These are phyloP conservation scores for Blastobotrys apis DNA, from an alignment of 1,139 yeast genomes.

Conservation along the genomic window DNA sequence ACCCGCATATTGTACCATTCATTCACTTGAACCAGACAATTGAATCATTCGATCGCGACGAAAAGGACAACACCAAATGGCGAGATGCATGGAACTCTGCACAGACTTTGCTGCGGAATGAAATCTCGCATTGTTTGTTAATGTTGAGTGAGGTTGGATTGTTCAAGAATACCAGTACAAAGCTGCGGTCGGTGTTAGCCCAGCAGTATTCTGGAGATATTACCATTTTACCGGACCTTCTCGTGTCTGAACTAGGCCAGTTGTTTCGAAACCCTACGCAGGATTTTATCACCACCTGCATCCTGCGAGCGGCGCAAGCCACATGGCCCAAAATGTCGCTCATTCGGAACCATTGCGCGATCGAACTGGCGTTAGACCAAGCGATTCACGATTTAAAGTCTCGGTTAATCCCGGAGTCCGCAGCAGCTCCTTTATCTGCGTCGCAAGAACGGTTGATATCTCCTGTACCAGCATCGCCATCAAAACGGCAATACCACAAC, in stretches of 20 bases:
- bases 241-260: slow-evolving; percentile 53
- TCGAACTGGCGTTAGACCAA: slow-evolving; percentile 80
- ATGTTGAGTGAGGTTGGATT: slow-evolving; percentile 72
- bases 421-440: not conserved
- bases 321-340: slow-evolving; percentile 90
- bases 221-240: slow-evolving; percentile 78
- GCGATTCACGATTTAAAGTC: slow-evolving; percentile 68
- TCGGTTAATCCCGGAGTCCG: slow-evolving; percentile 41
- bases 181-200: slow-evolving; percentile 66
- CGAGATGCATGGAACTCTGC: slow-evolving; percentile 44
- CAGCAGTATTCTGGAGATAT: slow-evolving; percentile 93
- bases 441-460: not conserved
- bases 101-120: slow-evolving; percentile 61
- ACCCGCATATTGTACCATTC: slow-evolving; percentile 92
- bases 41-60: slow-evolving; percentile 56
- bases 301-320: slow-evolving; percentile 80
- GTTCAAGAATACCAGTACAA: slow-evolving; percentile 65
- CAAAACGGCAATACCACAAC: slow-evolving; percentile 10
- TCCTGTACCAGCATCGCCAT: slow-evolving; percentile 7
- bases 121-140: slow-evolving; percentile 71
- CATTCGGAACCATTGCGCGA: slow-evolving; percentile 81
- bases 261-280: slow-evolving; percentile 77
- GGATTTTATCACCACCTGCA: slow-evolving; percentile 64
- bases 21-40: slow-evolving; percentile 39
- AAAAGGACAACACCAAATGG: slow-evolving; percentile 50